Base-by-base conservation (phyloP, 1,284 basidiomycete species). In the Ganoderma resinaceum region DNA sequence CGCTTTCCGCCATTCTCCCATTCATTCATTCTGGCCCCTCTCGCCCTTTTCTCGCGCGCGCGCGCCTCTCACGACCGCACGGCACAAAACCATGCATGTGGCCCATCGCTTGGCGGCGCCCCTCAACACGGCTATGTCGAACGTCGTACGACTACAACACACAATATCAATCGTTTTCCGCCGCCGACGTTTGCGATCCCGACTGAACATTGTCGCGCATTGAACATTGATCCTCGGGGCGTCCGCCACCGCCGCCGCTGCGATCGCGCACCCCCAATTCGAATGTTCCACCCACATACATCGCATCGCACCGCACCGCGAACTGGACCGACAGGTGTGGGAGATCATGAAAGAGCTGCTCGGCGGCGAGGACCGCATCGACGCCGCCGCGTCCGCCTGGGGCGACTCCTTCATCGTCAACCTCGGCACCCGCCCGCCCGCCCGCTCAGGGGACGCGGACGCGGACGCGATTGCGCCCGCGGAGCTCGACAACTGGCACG, bases 371-470 rank as follows among this genome's bases (percentile, higher is more conserved):
- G 87, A 88, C 11, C 82, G 88, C 53, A 86, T 89, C 71, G 82
- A 88, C 70, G 80, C 83, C 46, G 73, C 79, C 40, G 80, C 80
- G 23, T 81, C 82, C 65, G 76, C 79, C 9, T 89, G 88, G 87
- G 83, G 84, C 52, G 87, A 90, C 78, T 85, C 84, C 49, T 89
- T 89, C 77, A 89, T 89, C 68, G 83, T 89, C 42, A 89, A 89
- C 74, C 77, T 90, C 26, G 87, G 87, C 35, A 83, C 79, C 82
- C 9, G 82, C 83, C 57, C 78, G 82, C 58, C 82, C 83, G 66
- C 76, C 78, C 35, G 70, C 76, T n/a, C n/a, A n/a, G n/a, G n/a
- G n/a, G n/a, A n/a, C n/a, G n/a, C n/a, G n/a, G n/a, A n/a, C n/a
- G n/a, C n/a, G n/a, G n/a, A n/a, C n/a, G n/a, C n/a, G n/a, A n/a